Evolutionary conservation across 179 eudicot genomes (phyloP).

Genomic region (Spergularia azorica): DNA sequence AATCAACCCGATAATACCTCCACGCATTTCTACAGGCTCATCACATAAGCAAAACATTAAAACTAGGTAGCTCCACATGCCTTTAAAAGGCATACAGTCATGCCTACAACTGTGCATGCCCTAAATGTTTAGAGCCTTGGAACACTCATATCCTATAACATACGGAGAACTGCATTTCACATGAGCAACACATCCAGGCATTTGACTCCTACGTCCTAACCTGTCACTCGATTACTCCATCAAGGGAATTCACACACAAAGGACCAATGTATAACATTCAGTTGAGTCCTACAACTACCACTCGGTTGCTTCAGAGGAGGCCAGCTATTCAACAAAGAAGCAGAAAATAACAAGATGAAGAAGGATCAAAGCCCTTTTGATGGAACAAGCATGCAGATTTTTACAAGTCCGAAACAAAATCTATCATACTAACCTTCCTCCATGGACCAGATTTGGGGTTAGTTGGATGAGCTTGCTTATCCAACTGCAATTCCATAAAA

Average conservation of each 20-base stretch:
- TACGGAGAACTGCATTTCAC: not conserved
- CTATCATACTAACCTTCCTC: conserved; percentile 68
- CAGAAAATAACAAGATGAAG: not conserved
- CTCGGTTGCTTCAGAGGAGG: not conserved
- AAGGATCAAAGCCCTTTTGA: not conserved
- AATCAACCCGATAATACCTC: too few species aligned
- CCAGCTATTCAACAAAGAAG: not conserved
- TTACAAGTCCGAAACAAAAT: not conserved
- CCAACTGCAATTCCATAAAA: conserved; percentile 49
- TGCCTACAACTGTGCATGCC: not conserved
- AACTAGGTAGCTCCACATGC: too few species aligned
- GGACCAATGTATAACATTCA: not conserved
- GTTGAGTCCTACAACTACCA: conserved; percentile 8
- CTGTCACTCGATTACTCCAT: not conserved
- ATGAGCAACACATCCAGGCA: not conserved
- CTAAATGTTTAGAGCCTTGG: not conserved
- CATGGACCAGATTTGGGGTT: conserved; percentile 76
- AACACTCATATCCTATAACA: not conserved
- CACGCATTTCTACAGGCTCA: too few species aligned
- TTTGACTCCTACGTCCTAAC: conserved; percentile 5
- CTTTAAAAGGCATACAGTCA: too few species aligned
- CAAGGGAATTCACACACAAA: too few species aligned
- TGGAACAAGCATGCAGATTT: not conserved
- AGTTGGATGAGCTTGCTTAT: conserved; percentile 45
- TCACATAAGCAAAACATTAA: too few species aligned